phyloP scores from a whole-genome alignment of 2,329 filamentous ascomycete species.

The Pseudocercospora cruenta region DNA sequence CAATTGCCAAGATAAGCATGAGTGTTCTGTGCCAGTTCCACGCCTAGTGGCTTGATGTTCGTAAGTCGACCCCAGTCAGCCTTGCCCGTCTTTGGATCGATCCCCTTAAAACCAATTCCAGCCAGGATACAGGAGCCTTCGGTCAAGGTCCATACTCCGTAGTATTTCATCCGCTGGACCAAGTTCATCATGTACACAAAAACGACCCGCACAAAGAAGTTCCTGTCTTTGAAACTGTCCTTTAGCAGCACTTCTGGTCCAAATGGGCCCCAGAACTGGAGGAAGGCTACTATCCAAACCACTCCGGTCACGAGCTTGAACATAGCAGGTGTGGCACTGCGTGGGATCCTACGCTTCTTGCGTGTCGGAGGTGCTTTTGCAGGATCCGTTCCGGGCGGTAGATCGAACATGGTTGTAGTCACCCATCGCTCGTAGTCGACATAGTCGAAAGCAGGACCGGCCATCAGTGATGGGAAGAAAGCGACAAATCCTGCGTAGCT shows the following conservation, averaged over 20 bases:
- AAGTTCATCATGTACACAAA: constrained; percentile 83
- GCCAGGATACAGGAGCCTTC: constrained; percentile 94
- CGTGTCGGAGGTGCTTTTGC: constrained; percentile 82
- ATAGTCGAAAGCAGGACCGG: constrained; percentile 91
- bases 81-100: constrained; percentile 81
- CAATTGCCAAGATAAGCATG: constrained; percentile 87
- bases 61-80: constrained; percentile 87
- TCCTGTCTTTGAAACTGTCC: constrained; percentile 68
- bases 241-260: constrained; percentile 65
- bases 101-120: constrained; percentile 90
- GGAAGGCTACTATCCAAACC: constrained; percentile 76
- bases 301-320: constrained; percentile 75
- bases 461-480: constrained; percentile 91
- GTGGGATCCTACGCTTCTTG: constrained; percentile 88
- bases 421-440: constrained; percentile 91
- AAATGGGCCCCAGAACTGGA: constrained; percentile 72
- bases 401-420: constrained; percentile 90
- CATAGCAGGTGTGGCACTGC: constrained; percentile 82
- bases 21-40: constrained; percentile 92
- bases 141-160: constrained; percentile 90
- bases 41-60: constrained; percentile 83
- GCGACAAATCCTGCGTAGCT: constrained; percentile 90
- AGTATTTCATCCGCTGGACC: constrained; percentile 87
- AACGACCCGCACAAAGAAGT: constrained; percentile 73
- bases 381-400: constrained; percentile 79